Percentiles rank a stretch among this genome's conserved stretches.
These are phyloP conservation scores for Hura crepitans DNA, from an alignment of 441 rosid genomes.

Conservation along the genomic window DNA sequence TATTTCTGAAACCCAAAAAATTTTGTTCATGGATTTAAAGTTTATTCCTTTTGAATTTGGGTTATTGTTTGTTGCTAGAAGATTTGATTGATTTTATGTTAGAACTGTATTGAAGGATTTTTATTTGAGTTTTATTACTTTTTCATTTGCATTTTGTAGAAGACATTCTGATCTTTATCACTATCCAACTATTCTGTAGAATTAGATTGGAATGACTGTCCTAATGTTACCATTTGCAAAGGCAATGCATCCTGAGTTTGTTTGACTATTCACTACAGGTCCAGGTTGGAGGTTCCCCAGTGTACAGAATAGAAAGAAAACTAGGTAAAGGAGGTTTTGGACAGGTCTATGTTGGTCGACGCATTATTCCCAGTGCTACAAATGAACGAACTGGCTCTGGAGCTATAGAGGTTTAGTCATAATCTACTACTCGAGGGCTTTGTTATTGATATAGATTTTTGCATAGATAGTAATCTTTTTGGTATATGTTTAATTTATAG, in stretches of 20 bases:
- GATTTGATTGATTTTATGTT: neutral
- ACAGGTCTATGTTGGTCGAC: slow-evolving; percentile 73
- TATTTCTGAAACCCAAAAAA: neutral
- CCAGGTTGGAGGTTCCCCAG: slow-evolving; percentile 62
- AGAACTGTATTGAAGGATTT: neutral
- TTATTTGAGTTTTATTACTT: neutral
- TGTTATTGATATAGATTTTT: slow-evolving; percentile 7
- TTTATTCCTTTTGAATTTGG: neutral
- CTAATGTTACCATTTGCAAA: neutral
- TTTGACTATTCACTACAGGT: slow-evolving; percentile 37
- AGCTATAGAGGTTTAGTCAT: slow-evolving; percentile 24
- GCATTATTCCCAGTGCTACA: slow-evolving; percentile 35
- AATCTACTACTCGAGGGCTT: neutral
- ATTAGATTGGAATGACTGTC: neutral
- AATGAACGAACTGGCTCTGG: slow-evolving; percentile 35
- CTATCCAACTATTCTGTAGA: neutral
- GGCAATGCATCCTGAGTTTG: slow-evolving; percentile 1
- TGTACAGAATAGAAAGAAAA: slow-evolving; percentile 52
- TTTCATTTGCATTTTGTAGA: neutral
- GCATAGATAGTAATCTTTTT: neutral
- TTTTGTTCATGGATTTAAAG: neutral
- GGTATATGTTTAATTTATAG: slow-evolving; percentile 29
- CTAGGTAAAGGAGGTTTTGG: slow-evolving; percentile 83
- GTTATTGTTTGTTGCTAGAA: neutral
- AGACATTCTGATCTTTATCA: neutral